phyloP scores from a whole-genome alignment of 768 basidiomycete species.

The Russula sp. region DNA sequence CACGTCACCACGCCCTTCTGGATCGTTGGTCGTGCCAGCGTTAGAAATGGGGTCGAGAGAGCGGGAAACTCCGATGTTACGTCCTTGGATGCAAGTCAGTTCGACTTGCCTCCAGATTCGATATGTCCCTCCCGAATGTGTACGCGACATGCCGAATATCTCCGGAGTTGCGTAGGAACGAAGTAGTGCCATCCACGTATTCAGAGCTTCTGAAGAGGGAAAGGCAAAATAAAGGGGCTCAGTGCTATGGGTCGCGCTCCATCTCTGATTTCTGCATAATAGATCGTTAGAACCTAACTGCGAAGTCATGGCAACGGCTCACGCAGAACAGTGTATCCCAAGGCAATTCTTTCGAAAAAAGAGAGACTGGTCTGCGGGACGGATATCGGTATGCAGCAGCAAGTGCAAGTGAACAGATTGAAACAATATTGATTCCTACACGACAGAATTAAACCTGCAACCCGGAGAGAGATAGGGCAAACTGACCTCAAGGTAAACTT shows the following conservation, averaged over 20 bases:
- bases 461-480: background rate
- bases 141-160: conserved; percentile 62
- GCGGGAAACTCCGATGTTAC: conserved; percentile 60
- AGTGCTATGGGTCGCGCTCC: conserved; percentile 48
- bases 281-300: conserved; percentile 20
- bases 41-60: conserved; percentile 38
- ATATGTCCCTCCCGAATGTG: conserved; percentile 64
- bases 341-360: conserved; percentile 77
- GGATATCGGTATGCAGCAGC: conserved; percentile 76
- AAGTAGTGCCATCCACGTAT: conserved; percentile 77
- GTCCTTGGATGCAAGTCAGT: conserved; percentile 67
- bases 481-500: conserved; percentile 72
- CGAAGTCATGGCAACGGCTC: conserved; percentile 27
- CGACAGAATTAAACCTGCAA: conserved; percentile 3
- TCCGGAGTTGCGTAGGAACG: conserved; percentile 80
- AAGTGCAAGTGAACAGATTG: conserved; percentile 72
- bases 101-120: conserved; percentile 87
- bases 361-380: conserved; percentile 68
- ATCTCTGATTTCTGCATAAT: conserved; percentile 53
- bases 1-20: conserved; percentile 29
- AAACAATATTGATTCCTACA: conserved; percentile 67
- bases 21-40: conserved; percentile 11
- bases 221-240: conserved; percentile 79
- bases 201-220: conserved; percentile 55
- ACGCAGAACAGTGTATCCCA: conserved; percentile 65